Evolutionary conservation across 139 green algal species (phyloP), one percentile per base, ranked within the genome.

Genomic region (Chlorella sp.): DNA sequence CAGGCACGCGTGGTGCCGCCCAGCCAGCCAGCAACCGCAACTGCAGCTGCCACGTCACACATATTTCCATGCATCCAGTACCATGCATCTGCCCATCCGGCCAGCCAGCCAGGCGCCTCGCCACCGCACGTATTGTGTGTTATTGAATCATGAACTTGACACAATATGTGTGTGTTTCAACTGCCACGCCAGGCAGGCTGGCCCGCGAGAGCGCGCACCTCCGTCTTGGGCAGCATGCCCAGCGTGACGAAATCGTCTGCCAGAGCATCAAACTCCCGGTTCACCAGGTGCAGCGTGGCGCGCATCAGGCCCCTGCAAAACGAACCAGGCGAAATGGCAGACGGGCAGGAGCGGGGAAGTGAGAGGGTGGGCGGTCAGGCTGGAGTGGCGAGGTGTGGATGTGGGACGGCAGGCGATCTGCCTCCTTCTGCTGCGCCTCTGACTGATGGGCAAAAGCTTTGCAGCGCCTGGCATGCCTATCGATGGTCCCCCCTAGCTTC

Each of bases 241-340:
- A 99, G 92, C 37, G 89, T 91, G 19, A 98, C 91, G 88, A 98
- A 97, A 91, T 98, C 97, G 85, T 97, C 92, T 0, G 96, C 95
- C 80, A 98, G 90, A 12, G 88, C 89, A 3, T 91, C 90, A 71
- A 94, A 96, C 83, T 96, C 95, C 0, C 94, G 86, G 90, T 97
- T 97, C 16, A 99, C 96, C 86, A 99, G 88, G 91, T 99, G 97
- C 88, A 99, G 93, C 0, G 96, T 98, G 69, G 97, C 96, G 26
- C 92, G 91, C 53, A 99, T 97, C 26, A 97, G 92, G 60, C 83
- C 89, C 48, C 82, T 88, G 57, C 68, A 40, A 21, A 76, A 76
- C 30, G 18, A 40, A 57, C 0, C 21, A 24, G 83, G 18, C 57
- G 0, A 39, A 34, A 19, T 26, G 32, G n/a, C 34, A 19, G 3